Evolutionary conservation across 1,284 basidiomycete genomes (phyloP), one percentile per base, ranked within the genome.

Genomic region (Pseudomicrostroma phylloplanum): DNA sequence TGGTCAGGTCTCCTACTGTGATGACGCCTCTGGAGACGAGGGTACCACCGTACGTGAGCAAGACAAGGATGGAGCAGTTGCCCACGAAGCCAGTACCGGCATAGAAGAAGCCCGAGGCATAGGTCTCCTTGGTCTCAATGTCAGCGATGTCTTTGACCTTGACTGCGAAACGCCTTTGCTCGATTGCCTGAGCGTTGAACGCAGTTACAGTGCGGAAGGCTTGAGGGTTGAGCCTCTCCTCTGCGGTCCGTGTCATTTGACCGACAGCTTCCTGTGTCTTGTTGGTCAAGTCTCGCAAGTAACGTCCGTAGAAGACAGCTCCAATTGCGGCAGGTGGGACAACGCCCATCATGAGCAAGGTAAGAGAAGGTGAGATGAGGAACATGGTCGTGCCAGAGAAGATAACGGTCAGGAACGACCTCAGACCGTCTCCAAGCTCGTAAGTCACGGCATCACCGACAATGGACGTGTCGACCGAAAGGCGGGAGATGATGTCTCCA

Each of bases 261-360:
- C 92, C 92, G 51, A 96, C 85, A 1, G 92, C 90, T 76, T 94
- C 91, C 79, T 98, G 94, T 4, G 93, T 96, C 72, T 87, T 83
- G 75, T 91, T 91, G 15, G 91, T 92, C 2, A 98, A 84, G 67
- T 88, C 88, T 75, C 94, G 92, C 56, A 98, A 82, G 80, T 96
- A 98, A 13, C 92, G 86, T 62, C 94, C 94, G 77, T 97, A 98
- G 78, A 92, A 91, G 17, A 97, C 93, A 54, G 92, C 93, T 67
- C 92, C 93, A 62, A 98, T 84, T 7, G 92, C 94, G 9, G 97
- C 88, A 0, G 94, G 94, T 6, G 94, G 96, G 0, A 98, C 92
- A 58, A 96, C 87, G 21, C 87, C 86, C 65, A 97, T 85, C 94
- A 97, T 97, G 64, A 97, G 83, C 56, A 90, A 79, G 0, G 94